Evolutionary conservation across 192 early-diverging fungal species (phyloP).

Genomic region (Coemansia sp.): DNA sequence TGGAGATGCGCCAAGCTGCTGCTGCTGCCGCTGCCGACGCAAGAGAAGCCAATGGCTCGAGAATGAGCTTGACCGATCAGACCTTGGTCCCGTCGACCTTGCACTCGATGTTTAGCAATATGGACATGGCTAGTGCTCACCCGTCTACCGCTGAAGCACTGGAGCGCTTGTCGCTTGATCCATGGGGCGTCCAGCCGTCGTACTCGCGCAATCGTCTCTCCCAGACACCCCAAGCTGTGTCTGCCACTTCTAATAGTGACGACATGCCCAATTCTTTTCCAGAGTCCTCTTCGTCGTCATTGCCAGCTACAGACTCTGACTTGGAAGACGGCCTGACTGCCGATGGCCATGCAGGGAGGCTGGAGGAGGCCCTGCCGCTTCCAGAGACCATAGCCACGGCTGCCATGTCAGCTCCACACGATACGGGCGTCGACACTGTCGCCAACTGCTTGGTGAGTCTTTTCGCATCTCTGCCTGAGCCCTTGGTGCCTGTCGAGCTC

Average conservation of each 20-base stretch:
- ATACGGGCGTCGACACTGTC: slow-evolving; percentile 71
- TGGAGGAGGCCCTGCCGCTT: slow-evolving; percentile 21
- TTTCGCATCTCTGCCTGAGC: slow-evolving; percentile 70
- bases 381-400: slow-evolving; percentile 56
- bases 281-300: no score
- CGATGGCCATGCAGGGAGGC: neutral
- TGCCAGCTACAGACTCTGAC: neutral
- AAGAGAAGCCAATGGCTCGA: neutral
- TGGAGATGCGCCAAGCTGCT: neutral
- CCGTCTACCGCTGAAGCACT: slow-evolving; percentile 36
- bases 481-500: slow-evolving; percentile 69
- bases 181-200: neutral
- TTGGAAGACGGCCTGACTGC: neutral
- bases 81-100: slow-evolving; percentile 40
- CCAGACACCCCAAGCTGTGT: neutral
- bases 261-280: neutral
- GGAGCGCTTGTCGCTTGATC: slow-evolving; percentile 35
- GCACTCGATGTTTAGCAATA: slow-evolving; percentile 16
- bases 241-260: neutral
- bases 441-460: slow-evolving; percentile 68
- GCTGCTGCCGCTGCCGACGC: no score
- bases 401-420: slow-evolving; percentile 50
- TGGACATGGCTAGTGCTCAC: slow-evolving; percentile 5
- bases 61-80: slow-evolving; percentile 32
- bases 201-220: neutral